A percentile compares a stretch with the other conserved stretches of the same genome.
Conservation (phyloP, 768 basidiomycete genomes). For the Hydnum rufescens region DNA sequence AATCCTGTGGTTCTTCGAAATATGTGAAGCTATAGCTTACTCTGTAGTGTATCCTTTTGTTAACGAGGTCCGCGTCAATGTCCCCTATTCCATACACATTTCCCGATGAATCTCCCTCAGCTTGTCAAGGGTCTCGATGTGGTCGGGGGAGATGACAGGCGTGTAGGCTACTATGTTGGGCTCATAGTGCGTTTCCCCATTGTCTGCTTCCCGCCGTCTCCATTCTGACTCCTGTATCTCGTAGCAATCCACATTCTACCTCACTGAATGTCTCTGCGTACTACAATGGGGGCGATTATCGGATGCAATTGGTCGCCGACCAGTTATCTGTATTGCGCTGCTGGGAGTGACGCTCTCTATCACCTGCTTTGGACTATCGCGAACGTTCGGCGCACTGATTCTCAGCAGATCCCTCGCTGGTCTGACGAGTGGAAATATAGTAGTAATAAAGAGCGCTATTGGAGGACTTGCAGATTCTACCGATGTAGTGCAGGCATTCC, state of each 20-base stretch:
- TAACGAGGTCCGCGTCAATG: conserved; percentile 6
- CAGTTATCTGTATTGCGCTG: conserved; percentile 11
- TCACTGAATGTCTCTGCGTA: conserved; percentile 3
- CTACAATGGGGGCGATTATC: conserved; percentile 8
- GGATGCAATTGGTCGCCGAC: conserved; percentile 12
- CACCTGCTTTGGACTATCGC: conserved; percentile 11
- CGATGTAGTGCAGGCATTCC: conserved; percentile 7
- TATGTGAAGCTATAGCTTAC: conserved; percentile 3
- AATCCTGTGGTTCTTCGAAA: conserved; percentile 5
- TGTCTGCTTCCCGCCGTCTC: neutral
- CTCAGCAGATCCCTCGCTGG: conserved; percentile 8
- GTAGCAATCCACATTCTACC: conserved; percentile 11
- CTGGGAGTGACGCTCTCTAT: conserved; percentile 9
- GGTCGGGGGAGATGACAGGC: conserved; percentile 6
- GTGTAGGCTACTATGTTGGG: conserved; percentile 9
- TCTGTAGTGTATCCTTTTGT: conserved; percentile 9
- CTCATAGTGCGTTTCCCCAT: conserved; percentile 4
- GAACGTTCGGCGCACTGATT: neutral
- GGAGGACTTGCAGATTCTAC: conserved; percentile 9
- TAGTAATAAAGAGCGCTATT: conserved; percentile 10
- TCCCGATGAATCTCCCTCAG: neutral
- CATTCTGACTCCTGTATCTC: neutral
- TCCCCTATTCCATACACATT: neutral
- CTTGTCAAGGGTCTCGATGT: conserved; percentile 7
- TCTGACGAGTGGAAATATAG: conserved; percentile 9